Base-by-base conservation (phyloP, 768 basidiomycete genomes). In the Panaeolus cyanescens region DNA sequence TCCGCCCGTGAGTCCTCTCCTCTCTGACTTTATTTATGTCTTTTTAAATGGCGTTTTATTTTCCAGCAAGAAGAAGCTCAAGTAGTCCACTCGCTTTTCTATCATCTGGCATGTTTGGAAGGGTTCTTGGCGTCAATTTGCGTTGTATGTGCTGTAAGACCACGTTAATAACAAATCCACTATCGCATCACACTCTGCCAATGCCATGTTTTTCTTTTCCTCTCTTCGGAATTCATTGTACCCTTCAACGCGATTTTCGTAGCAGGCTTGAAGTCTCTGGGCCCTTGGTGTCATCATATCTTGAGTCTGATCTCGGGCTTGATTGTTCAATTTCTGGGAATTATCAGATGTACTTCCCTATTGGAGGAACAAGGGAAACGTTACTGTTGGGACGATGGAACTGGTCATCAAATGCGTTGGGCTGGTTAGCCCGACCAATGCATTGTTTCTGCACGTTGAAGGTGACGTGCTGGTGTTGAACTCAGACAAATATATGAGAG, bases 1-100 rank as follows among this genome's bases (percentile, higher is more conserved):
- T 96, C 81, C 89, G 93, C 76, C 93, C 92, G 92, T 94, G 65
- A 75, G 92, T 88, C 15, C 59, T 32, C 19, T 36, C 6, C 55
- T 25, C 2, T n/a, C 20, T 32, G 28, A 37, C 20, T 58, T 17
- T 55, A 17, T 31, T 3, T 3, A 30, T 10, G 33, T 54, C 63
- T 58, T 28, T 39, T 61, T 42, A 40, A 5, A n/a, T n/a, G 58
- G n/a, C 20, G 20, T 34, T 37, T n/a, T 6, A 25, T 28, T 32
- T 53, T 71, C 62, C 69, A 92, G 90, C 62, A 96, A 96, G 89
- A 96, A 96, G 87, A 96, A 96, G 84, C 83, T 95, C 79, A 95
- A 94, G 88, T 92, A 91, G 85, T 85, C 70, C 25, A 50, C 25
- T 50, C 45, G 22, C 25, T 50, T 28, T 28, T 50, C 45, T 50